Evolutionary conservation across 106 monocot species (phyloP).

Genomic region (Dioscorea zingiberensis): DNA sequence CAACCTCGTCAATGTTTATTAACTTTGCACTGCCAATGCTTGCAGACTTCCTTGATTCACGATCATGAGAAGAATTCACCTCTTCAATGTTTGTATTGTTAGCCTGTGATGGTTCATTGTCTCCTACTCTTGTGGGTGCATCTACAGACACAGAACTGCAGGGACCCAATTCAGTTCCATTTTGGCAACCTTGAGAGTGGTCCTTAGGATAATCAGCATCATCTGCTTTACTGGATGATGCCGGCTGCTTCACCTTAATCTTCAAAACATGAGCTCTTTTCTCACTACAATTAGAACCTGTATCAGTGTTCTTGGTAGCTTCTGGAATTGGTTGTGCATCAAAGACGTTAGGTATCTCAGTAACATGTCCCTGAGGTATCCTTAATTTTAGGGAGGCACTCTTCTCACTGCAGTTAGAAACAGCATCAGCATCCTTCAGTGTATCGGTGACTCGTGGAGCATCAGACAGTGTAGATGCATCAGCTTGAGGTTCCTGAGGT

Average conservation of each 20-base stretch:
- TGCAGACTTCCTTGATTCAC: conserved; percentile 46
- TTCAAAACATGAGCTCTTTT: conserved; percentile 65
- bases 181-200: conserved; percentile 30
- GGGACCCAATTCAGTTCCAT: conserved; percentile 60
- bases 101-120: conserved; percentile 22
- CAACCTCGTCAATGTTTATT: conserved; percentile 24
- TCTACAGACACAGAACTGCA: conserved; percentile 91
- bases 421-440: not conserved
- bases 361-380: conserved; percentile 32
- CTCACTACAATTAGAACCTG: conserved; percentile 64
- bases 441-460: not conserved
- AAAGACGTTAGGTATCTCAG: conserved; percentile 10
- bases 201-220: conserved; percentile 31
- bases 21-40: conserved; percentile 67
- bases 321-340: conserved; percentile 21
- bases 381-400: conserved; percentile 4
- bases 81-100: conserved; percentile 58
- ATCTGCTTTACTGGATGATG: conserved; percentile 55
- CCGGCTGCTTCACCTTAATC: conserved; percentile 64
- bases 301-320: conserved; percentile 46
- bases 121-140: conserved; percentile 47
- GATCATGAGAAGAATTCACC: conserved; percentile 44
- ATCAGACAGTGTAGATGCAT: not conserved
- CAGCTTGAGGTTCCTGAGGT: conserved; percentile 31
- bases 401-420: conserved; percentile 1